These are phyloP conservation scores for Aspergillus novoparasiticus DNA, from an alignment of 2,329 filamentous ascomycete genomes.

Conservation along the genomic window DNA sequence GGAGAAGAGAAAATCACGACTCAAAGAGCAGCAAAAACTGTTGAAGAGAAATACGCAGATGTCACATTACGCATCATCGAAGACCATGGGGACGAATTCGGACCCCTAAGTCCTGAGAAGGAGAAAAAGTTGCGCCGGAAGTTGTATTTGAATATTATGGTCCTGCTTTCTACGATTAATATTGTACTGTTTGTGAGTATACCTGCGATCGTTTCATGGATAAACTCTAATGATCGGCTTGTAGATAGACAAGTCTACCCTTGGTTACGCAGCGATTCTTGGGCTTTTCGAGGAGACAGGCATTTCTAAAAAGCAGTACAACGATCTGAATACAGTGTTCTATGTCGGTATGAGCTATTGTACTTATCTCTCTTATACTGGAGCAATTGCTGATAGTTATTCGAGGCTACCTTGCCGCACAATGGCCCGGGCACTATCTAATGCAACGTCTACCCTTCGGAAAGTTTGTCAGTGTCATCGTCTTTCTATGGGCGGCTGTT, in stretches of 20 bases:
- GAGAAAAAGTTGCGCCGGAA: not conserved
- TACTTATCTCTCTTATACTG: not conserved
- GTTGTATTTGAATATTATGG: not conserved
- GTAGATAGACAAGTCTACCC: not conserved
- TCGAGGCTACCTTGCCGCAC: slow-evolving; percentile 1
- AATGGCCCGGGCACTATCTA: slow-evolving; percentile 8
- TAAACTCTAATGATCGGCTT: not conserved
- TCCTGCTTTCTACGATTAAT: not conserved
- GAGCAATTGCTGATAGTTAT: not conserved
- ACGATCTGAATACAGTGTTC: not conserved
- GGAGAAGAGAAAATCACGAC: not conserved
- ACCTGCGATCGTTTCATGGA: not conserved
- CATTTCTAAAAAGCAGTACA: slow-evolving; percentile 2
- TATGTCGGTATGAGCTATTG: not conserved
- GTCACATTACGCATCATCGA: slow-evolving; percentile 2
- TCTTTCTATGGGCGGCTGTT: not conserved
- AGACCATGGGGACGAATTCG: not conserved
- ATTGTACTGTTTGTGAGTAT: not conserved
- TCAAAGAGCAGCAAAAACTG: not conserved
- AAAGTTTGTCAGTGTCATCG: slow-evolving; percentile 1
- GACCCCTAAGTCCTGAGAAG: not conserved
- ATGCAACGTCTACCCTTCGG: slow-evolving; percentile 5
- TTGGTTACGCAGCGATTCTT: slow-evolving; percentile 3
- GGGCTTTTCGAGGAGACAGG: not conserved
- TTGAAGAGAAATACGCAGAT: slow-evolving; percentile 3